phyloP scores from a whole-genome alignment of 2,329 filamentous ascomycete genomes.

The Trichothecium sympodiale region DNA sequence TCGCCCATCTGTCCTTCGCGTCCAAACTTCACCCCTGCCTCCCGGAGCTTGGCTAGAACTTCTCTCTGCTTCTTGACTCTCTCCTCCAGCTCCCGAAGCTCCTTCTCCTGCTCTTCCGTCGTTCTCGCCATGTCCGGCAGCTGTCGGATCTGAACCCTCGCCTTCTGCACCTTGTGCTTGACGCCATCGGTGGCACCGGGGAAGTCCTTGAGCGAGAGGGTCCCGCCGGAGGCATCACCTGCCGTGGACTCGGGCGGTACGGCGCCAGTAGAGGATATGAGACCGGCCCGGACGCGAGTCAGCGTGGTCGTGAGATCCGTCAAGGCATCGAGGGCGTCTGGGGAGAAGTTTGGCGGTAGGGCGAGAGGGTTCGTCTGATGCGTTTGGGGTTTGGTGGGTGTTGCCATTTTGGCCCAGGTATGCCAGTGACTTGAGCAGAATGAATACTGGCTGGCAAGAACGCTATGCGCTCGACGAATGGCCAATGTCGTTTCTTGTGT shows the following conservation, averaged over 20 bases:
- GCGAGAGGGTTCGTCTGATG: slow-evolving; percentile 29
- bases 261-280: slow-evolving; percentile 27
- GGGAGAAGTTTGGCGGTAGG: slow-evolving; percentile 56
- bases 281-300: slow-evolving; percentile 52
- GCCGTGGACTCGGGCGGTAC: slow-evolving; percentile 25
- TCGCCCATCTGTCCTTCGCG: neutral
- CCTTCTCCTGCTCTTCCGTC: slow-evolving; percentile 57
- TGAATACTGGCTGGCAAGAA: too few relatives aligned
- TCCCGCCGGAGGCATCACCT: neutral
- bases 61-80: slow-evolving; percentile 51
- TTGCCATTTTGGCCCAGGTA: neutral
- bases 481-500: too few relatives aligned
- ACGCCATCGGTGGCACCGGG: slow-evolving; percentile 66
- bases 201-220: slow-evolving; percentile 57
- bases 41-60: slow-evolving; percentile 42
- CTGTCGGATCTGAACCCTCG: slow-evolving; percentile 51
- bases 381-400: neutral
- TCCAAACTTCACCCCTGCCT: slow-evolving; percentile 32
- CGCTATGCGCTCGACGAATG: too few relatives aligned
- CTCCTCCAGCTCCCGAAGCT: slow-evolving; percentile 56
- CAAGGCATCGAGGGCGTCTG: slow-evolving; percentile 76
- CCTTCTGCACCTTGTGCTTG: slow-evolving; percentile 74
- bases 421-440: too few relatives aligned
- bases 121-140: slow-evolving; percentile 61
- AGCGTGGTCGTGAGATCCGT: slow-evolving; percentile 73